These are phyloP conservation scores for Vaccinium vitisidaea DNA, from an alignment of 148 eudicot genomes.

Conservation along the genomic window DNA sequence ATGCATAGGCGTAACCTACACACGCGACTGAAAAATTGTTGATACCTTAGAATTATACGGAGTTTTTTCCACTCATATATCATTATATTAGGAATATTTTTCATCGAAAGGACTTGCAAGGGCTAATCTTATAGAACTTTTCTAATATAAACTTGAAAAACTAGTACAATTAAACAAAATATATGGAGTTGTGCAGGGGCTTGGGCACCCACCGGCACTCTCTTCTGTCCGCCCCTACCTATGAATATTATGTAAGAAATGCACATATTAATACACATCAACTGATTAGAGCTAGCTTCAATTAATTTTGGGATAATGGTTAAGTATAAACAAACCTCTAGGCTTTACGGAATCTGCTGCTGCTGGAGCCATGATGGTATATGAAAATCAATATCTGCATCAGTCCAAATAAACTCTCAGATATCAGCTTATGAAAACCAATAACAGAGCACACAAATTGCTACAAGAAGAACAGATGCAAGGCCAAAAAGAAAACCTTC, in stretches of 20 bases:
- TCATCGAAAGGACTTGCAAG: too few species aligned
- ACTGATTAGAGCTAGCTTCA: background rate
- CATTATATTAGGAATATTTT: too few species aligned
- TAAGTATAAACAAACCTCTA: conserved; percentile 37
- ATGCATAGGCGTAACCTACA: too few species aligned
- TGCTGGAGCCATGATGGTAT: conserved; percentile 51
- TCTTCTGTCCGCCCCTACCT: background rate
- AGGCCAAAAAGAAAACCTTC: background rate
- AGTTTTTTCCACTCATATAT: too few species aligned
- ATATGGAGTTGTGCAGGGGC: too few species aligned
- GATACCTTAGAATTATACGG: too few species aligned
- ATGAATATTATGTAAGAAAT: background rate
- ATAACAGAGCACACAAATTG: background rate
- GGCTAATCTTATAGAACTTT: too few species aligned
- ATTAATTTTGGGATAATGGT: background rate
- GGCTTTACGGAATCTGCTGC: conserved; percentile 45
- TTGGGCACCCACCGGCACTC: too few species aligned
- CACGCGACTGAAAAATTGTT: too few species aligned
- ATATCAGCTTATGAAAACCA: background rate
- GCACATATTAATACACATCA: background rate
- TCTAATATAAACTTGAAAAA: too few species aligned
- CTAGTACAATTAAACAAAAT: too few species aligned
- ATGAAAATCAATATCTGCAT: conserved; percentile 10
- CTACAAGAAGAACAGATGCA: background rate
- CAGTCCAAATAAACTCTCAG: conserved; percentile 1